Evolutionary conservation across 1,284 basidiomycete genomes (phyloP).

Genomic region (Trichosporon inkin): DNA sequence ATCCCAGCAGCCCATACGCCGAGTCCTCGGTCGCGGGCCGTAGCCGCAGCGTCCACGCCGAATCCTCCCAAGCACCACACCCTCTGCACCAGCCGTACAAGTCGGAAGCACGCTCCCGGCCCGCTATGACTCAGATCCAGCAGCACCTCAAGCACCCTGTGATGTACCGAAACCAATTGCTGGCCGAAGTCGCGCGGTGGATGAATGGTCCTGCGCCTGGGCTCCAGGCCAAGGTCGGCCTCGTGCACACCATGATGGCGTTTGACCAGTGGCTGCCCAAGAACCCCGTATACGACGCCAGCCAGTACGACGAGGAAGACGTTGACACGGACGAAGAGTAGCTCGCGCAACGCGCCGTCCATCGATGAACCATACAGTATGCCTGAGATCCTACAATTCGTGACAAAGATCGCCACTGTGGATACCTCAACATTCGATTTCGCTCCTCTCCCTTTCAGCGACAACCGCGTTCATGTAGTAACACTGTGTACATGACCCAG

Average conservation of each 20-base stretch:
- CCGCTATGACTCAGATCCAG: not conserved
- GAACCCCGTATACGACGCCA: not conserved
- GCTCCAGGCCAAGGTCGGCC: not conserved
- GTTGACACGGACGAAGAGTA: not conserved
- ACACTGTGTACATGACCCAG: not conserved
- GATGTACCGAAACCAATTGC: not conserved
- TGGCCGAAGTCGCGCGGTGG: not conserved
- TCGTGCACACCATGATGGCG: conserved; percentile 3
- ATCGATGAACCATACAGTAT: no score
- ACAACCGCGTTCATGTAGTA: not conserved
- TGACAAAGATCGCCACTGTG: no score
- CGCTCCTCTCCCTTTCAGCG: not conserved
- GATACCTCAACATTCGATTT: no score
- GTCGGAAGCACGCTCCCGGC: not conserved
- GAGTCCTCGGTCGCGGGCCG: not conserved
- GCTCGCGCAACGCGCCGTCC: no score
- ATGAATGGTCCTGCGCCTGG: not conserved
- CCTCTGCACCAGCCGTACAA: no score
- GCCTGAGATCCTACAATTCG: no score
- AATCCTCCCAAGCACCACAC: not conserved
- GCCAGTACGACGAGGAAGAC: not conserved
- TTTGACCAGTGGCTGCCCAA: not conserved
- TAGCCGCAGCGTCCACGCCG: not conserved
- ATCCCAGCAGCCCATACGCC: not conserved
- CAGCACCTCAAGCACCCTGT: not conserved